phyloP scores from a whole-genome alignment of 176 grass and related monocot genomes.

The Puya raimondii region DNA sequence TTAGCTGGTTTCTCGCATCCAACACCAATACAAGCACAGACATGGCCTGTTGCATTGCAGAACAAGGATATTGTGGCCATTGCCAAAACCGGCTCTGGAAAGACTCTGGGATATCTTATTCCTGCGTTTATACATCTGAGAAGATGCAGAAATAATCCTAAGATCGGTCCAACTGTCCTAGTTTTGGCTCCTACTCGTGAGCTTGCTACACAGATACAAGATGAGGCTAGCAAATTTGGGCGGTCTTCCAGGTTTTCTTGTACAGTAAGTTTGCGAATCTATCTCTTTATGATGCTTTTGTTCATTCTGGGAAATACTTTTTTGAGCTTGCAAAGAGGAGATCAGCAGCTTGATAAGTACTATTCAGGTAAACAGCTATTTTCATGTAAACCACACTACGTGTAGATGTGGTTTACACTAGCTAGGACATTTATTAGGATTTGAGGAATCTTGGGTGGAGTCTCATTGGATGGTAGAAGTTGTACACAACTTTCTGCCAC shows the following conservation, averaged over 20 bases:
- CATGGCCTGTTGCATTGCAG: slow-evolving; percentile 90
- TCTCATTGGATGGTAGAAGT: no score
- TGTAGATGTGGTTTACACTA: no score
- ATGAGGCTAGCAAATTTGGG: slow-evolving; percentile 91
- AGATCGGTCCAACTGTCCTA: slow-evolving; percentile 76
- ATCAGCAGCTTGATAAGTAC: background rate
- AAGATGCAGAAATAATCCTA: slow-evolving; percentile 58
- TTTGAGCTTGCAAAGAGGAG: no score
- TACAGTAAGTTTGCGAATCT: slow-evolving; percentile 53
- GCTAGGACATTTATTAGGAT: no score
- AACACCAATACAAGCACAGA: slow-evolving; percentile 96
- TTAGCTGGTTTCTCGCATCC: slow-evolving; percentile 72
- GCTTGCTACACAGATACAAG: slow-evolving; percentile 97
- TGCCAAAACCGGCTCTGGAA: slow-evolving; percentile 95
- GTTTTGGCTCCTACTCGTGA: slow-evolving; percentile 87
- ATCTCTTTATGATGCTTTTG: slow-evolving; percentile 7
- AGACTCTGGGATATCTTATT: slow-evolving; percentile 92
- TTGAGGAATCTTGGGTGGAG: no score
- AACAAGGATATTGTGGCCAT: slow-evolving; percentile 91
- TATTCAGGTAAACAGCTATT: background rate
- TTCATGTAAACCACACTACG: no score
- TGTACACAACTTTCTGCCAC: no score
- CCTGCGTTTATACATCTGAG: slow-evolving; percentile 98
- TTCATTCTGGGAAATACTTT: background rate
- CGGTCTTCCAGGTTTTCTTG: slow-evolving; percentile 81